Conservation (phyloP, 805 yeast genomes). For the Kodamaea hsintzibuensis region DNA sequence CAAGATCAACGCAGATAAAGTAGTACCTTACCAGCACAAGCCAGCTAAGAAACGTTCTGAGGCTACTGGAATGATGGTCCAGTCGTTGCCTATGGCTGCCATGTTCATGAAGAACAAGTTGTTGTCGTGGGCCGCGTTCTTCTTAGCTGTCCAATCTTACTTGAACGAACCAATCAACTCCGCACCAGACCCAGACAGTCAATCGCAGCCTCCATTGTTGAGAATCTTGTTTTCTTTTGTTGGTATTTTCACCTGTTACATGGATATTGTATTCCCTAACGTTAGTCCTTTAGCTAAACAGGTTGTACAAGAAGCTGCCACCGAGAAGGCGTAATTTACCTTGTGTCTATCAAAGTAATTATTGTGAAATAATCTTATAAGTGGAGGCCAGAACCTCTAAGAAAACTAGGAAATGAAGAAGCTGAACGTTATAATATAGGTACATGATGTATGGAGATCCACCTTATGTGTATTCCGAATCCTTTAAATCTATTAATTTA, state of each 20-base stretch:
- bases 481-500: background rate
- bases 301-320: conserved; percentile 23
- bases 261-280: conserved; percentile 51
- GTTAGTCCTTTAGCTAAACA: conserved; percentile 25
- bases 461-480: background rate
- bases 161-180: conserved; percentile 44
- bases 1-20: conserved; percentile 34
- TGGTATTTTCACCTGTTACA: conserved; percentile 53
- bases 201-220: conserved; percentile 49
- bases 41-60: conserved; percentile 50
- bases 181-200: conserved; percentile 24
- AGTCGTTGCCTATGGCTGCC: conserved; percentile 67
- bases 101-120: conserved; percentile 63
- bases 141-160: conserved; percentile 50
- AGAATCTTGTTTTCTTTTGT: conserved; percentile 46
- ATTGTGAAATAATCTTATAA: too few relatives aligned
- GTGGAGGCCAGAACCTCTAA: too few relatives aligned
- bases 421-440: background rate
- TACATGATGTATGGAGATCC: background rate
- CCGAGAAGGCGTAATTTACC: conserved; percentile 15
- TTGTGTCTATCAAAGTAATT: too few relatives aligned
- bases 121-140: conserved; percentile 56
- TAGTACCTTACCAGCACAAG: conserved; percentile 46
- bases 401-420: too few relatives aligned
- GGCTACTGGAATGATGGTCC: conserved; percentile 48